Base-by-base conservation (phyloP, 1,139 yeast genomes). In the Geotrichum histeridarum region DNA sequence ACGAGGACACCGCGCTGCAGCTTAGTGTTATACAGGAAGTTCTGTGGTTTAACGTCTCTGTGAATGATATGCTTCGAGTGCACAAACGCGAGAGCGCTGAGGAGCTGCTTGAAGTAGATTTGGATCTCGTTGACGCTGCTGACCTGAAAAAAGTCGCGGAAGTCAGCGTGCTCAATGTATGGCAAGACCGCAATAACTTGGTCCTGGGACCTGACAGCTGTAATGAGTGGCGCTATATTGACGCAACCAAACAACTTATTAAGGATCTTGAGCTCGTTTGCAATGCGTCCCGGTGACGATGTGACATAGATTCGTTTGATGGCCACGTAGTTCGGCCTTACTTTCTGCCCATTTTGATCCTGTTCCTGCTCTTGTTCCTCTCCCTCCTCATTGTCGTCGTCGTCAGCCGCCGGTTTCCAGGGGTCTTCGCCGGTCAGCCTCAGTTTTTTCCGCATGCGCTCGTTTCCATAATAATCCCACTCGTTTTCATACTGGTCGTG, bases 141-240 rank as follows among this genome's bases (percentile, higher is more conserved):
- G 64, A 84, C 90, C 60, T 95, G 77, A 71, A 86, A 91, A 64
- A 88, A 88, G 62, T 82, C 59, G 54, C 98, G 77, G 69, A 90
- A 93, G 67, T 93, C 98, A 12, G 90, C 82, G 71, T 93, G 98
- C 50, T 86, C 84, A 67, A 87, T 90, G 72, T 84, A 93, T 4
- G 99, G 99, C 60, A 93, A 74, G 1, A 93, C 91, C 1, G 96
- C 96, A 53, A 93, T 76, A 15, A 93, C 95, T 71, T 93, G 98
- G 69, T 93, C 99, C 64, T 86, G 87, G 63, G 79, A 78, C 57
- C 99, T 77, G 54, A 89, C 70, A 0, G 95, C 96, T 62, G 95
- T 96, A 50, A 93, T 77, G 53, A 93, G 72, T 1, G 97, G 96
- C 0, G 96, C 95, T 47, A 93, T 90, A 58, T 84, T 81, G 1